These are phyloP conservation scores for Hypoxylon cercidicola DNA, from an alignment of 495 filamentous ascomycete genomes.

Conservation along the genomic window DNA sequence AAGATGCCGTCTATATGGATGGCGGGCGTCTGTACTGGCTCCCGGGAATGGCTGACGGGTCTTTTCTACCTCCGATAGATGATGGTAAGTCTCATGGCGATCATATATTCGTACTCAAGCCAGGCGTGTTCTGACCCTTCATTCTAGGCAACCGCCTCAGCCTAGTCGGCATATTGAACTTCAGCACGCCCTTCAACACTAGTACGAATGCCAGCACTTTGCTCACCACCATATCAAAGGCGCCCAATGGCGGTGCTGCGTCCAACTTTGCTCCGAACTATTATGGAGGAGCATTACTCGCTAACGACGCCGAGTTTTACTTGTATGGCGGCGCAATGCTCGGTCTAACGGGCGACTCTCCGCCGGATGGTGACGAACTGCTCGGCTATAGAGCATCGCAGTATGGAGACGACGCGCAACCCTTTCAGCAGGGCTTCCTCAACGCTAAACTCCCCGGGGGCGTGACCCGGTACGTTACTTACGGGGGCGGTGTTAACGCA, in stretches of 20 bases:
- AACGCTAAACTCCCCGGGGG: conserved; percentile 48
- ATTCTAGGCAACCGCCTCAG: conserved; percentile 57
- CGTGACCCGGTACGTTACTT: conserved; percentile 71
- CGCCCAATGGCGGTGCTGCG: conserved; percentile 51
- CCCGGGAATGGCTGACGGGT: conserved; percentile 55
- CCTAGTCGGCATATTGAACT: conserved; percentile 64
- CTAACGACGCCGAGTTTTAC: conserved; percentile 70
- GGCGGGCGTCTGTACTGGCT: conserved; percentile 67
- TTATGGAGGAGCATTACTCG: conserved; percentile 71
- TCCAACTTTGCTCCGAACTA: conserved; percentile 70
- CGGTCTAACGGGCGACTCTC: conserved; percentile 24
- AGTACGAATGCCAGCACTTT: conserved; percentile 63
- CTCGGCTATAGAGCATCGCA: conserved; percentile 63
- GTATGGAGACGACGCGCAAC: conserved; percentile 52
- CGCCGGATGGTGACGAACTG: conserved; percentile 51
- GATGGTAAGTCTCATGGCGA: conserved; percentile 50
- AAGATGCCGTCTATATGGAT: conserved; percentile 75
- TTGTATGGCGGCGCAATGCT: conserved; percentile 60
- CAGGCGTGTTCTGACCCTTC: conserved; percentile 23
- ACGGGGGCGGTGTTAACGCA: conserved; percentile 69
- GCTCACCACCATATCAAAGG: conserved; percentile 58
- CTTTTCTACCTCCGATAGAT: conserved; percentile 2
- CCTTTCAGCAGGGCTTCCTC: conserved; percentile 55
- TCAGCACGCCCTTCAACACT: conserved; percentile 67
- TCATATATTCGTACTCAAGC: background rate